These are phyloP conservation scores for Xerophyta viscosa DNA, from an alignment of 106 monocot genomes.

Conservation along the genomic window DNA sequence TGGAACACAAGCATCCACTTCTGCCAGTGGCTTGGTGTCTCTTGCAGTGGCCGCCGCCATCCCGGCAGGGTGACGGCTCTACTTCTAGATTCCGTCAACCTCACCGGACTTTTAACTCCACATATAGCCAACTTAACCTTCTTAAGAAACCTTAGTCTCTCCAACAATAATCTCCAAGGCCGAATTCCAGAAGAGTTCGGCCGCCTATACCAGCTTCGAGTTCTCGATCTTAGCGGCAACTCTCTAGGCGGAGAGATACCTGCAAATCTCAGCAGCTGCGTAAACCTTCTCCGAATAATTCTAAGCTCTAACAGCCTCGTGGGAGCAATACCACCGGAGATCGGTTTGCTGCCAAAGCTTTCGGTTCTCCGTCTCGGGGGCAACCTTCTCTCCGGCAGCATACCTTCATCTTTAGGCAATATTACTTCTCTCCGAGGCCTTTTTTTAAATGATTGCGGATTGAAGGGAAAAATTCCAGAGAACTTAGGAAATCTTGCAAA, in stretches of 20 bases:
- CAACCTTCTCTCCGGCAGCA: not conserved
- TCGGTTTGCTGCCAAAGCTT: not conserved
- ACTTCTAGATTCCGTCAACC: not conserved
- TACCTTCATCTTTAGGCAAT: not conserved
- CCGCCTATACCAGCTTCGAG: not conserved
- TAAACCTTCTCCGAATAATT: not conserved
- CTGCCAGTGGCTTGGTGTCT: not conserved
- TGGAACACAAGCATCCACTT: not conserved
- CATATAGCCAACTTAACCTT: conserved; percentile 26
- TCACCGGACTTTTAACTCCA: conserved; percentile 10
- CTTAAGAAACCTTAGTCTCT: conserved; percentile 2
- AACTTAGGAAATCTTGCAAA: not conserved
- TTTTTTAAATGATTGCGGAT: not conserved
- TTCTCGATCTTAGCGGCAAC: conserved; percentile 7
- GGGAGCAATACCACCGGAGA: not conserved
- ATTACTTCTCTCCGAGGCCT: conserved; percentile 1
- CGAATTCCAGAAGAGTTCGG: conserved; percentile 10
- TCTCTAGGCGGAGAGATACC: conserved; percentile 15
- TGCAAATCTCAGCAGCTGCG: conserved; percentile 10
- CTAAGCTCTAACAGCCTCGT: not conserved
- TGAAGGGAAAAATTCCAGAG: not conserved
- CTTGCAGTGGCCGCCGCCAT: not conserved
- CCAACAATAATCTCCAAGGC: conserved; percentile 12
- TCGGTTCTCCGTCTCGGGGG: not conserved
- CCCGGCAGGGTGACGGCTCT: not conserved